Conservation (phyloP, 352 stramenopile species). For the Ophiocytium majus region DNA sequence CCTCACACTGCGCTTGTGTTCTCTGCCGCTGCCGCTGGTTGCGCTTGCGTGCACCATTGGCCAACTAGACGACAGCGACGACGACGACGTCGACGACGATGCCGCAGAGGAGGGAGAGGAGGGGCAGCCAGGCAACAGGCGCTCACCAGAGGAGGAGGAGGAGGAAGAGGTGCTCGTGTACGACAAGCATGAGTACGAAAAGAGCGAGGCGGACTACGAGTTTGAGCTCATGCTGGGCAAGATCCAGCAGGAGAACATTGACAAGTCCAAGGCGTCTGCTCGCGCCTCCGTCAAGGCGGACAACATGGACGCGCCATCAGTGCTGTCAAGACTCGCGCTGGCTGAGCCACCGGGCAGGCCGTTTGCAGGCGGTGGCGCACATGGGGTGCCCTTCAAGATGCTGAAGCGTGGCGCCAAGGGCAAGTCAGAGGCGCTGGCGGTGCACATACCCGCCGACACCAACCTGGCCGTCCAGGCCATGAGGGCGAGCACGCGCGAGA, state of each 20-base stretch:
- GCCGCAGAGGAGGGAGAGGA: constrained; percentile 68
- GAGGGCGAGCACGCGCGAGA: constrained; percentile 56
- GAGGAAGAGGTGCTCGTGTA: constrained; percentile 18
- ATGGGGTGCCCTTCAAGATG: constrained; percentile 83
- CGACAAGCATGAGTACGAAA: constrained; percentile 36
- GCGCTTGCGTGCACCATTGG: too few species aligned
- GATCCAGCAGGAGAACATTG: constrained; percentile 70
- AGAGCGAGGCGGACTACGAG: constrained; percentile 45
- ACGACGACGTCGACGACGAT: constrained; percentile 50
- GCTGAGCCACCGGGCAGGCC: constrained; percentile 42
- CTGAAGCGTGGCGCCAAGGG: constrained; percentile 93
- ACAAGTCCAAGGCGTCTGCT: constrained; percentile 65
- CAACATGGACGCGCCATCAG: constrained; percentile 77
- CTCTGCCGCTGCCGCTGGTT: too few species aligned
- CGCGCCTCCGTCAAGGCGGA: constrained; percentile 68
- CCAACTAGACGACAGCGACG: constrained; percentile 31
- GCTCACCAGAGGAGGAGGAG: constrained; percentile 66
- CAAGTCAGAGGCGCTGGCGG: constrained; percentile 86
- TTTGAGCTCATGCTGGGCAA: constrained; percentile 61
- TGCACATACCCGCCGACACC: constrained; percentile 85
- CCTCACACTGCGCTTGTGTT: too few species aligned
- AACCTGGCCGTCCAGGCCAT: constrained; percentile 84
- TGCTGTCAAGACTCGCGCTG: constrained; percentile 27
- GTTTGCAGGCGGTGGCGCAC: constrained; percentile 50
- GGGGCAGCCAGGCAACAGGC: constrained; percentile 40